phyloP scores from a whole-genome alignment of 768 basidiomycete genomes.

The Lactifluus hygrophoroides region DNA sequence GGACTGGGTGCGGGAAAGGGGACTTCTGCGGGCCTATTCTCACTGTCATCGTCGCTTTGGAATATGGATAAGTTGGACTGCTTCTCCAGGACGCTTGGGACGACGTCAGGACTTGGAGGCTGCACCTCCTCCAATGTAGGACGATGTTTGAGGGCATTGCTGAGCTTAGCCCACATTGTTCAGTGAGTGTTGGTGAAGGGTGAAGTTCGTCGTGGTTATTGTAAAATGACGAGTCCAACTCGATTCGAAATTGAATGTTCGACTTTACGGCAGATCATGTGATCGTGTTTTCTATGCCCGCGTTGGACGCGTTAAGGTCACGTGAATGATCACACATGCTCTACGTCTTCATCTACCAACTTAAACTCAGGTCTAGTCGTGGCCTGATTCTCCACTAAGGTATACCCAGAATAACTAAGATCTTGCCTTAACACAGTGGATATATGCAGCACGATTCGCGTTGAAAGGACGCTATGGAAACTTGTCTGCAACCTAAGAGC shows the following conservation, averaged over 20 bases:
- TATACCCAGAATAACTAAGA: neutral
- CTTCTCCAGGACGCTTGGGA: slow-evolving; percentile 9
- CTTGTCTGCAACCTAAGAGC: slow-evolving; percentile 6
- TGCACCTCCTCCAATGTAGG: slow-evolving; percentile 7
- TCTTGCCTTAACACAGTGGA: neutral
- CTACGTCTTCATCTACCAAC: neutral
- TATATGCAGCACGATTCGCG: slow-evolving; percentile 14
- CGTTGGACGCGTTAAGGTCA: slow-evolving; percentile 1
- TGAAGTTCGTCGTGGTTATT: slow-evolving; percentile 9
- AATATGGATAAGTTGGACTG: slow-evolving; percentile 13
- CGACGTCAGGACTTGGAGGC: slow-evolving; percentile 6
- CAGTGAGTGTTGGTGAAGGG: neutral
- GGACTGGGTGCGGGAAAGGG: slow-evolving; percentile 18
- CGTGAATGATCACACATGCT: neutral
- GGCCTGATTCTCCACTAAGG: neutral
- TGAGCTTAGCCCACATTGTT: slow-evolving; percentile 20
- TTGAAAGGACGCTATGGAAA: slow-evolving; percentile 9
- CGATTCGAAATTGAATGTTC: slow-evolving; percentile 5
- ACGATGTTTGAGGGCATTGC: slow-evolving; percentile 15
- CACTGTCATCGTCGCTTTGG: slow-evolving; percentile 5
- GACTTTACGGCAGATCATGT: slow-evolving; percentile 15
- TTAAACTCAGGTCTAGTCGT: neutral
- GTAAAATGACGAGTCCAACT: neutral
- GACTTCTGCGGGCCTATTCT: slow-evolving; percentile 8
- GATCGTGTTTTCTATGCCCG: slow-evolving; percentile 1